Evolutionary conservation across 768 basidiomycete genomes (phyloP).

Genomic region (Podaxis sp.): DNA sequence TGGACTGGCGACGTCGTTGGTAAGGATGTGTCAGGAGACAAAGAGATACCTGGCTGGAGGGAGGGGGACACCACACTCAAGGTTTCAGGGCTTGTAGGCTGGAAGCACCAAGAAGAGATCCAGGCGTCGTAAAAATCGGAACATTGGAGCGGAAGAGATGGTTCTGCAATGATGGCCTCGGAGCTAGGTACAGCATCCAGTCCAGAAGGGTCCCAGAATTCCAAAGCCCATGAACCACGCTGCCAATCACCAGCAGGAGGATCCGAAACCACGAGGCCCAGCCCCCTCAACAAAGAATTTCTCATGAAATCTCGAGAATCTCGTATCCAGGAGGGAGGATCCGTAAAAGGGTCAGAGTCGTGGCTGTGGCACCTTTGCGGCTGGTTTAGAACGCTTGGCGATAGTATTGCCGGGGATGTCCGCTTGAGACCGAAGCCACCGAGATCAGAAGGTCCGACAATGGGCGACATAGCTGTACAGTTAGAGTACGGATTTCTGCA

Average conservation of each 20-base stretch:
- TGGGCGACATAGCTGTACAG: not conserved
- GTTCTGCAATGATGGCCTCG: not conserved
- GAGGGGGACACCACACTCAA: not conserved
- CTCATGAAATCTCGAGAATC: not conserved
- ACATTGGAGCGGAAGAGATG: not conserved
- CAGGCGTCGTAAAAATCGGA: constrained; percentile 13
- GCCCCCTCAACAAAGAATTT: not conserved
- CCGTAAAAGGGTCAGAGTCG: not conserved
- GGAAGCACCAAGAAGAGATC: constrained; percentile 12
- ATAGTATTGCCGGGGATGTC: not conserved
- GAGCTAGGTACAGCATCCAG: no score
- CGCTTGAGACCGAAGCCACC: not conserved
- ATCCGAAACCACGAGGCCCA: not conserved
- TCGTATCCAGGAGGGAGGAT: not conserved
- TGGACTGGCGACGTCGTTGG: not conserved
- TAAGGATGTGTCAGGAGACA: not conserved
- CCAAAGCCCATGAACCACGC: not conserved
- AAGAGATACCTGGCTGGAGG: not conserved
- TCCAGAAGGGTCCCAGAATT: not conserved
- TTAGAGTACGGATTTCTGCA: constrained; percentile 8
- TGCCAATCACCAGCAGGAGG: not conserved
- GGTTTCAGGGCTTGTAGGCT: not conserved
- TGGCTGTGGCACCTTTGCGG: not conserved
- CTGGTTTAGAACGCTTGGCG: not conserved
- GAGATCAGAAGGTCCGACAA: not conserved